A percentile compares a stretch with the other conserved stretches of the same genome.
These are phyloP conservation scores for Naganishia randhawae DNA, from an alignment of 768 basidiomycete species.

Conservation along the genomic window DNA sequence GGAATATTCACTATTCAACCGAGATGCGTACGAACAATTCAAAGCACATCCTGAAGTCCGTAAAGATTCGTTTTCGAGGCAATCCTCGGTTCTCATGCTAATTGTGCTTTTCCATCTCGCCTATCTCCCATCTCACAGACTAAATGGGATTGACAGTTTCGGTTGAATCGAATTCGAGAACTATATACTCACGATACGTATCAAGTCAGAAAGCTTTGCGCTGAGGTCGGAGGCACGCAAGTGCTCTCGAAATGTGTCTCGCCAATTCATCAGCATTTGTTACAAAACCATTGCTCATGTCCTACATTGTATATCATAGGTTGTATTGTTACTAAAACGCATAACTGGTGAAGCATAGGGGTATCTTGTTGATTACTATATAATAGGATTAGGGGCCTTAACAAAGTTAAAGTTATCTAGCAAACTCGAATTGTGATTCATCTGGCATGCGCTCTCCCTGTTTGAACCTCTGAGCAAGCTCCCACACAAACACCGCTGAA, in stretches of 20 bases:
- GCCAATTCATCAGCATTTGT: neutral
- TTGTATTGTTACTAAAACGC: neutral
- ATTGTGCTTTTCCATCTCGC: neutral
- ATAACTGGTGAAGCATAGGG: neutral
- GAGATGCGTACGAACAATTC: slow-evolving; percentile 71
- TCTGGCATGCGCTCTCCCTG: no score
- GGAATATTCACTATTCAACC: slow-evolving; percentile 87
- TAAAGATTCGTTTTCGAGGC: neutral
- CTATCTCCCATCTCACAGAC: neutral
- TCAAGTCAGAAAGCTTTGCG: no score
- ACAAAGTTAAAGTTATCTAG: no score
- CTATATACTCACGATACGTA: no score
- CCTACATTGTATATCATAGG: neutral
- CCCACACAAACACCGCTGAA: no score
- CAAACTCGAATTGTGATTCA: no score
- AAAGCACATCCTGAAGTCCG: slow-evolving; percentile 74
- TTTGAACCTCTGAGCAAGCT: no score
- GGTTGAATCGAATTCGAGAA: no score
- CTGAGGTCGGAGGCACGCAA: no score
- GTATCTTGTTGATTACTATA: neutral
- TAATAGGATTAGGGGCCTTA: no score
- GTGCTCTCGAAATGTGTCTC: no score
- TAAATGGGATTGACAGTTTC: neutral
- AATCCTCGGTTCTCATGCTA: neutral
- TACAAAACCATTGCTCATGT: neutral